A percentile compares a stretch with the other conserved stretches of the same genome.
Evolutionary conservation across 305 asterid genomes (phyloP).

Genomic region (Solanum hybrid): DNA sequence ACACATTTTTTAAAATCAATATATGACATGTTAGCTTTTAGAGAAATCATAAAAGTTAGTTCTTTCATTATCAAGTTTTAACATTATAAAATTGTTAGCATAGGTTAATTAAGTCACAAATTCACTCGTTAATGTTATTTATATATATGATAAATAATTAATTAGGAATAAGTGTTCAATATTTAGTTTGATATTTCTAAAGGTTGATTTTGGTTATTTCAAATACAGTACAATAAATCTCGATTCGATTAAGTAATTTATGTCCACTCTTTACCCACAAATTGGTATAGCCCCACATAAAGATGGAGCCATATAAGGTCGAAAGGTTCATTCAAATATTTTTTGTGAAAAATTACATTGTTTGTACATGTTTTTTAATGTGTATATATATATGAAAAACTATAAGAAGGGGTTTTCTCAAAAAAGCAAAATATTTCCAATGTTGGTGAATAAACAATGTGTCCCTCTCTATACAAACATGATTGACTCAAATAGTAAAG

Average conservation of each 20-base stretch:
- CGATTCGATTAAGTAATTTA: not conserved
- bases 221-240: fast-evolving
- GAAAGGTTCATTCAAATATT: not conserved
- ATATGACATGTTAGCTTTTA: not conserved
- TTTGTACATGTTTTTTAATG: fast-evolving
- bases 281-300: not conserved
- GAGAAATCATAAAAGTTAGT: not conserved
- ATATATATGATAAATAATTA: not conserved
- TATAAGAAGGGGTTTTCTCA: not conserved
- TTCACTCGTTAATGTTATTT: not conserved
- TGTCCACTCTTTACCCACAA: not conserved
- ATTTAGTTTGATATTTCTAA: not conserved
- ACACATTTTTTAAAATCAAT: not conserved
- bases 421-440: not conserved
- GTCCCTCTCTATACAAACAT: not conserved
- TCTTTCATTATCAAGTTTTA: not conserved
- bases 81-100: not conserved
- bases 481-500: not conserved
- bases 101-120: not conserved
- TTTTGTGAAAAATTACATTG: not conserved
- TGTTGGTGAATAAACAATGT: not conserved
- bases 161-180: not conserved
- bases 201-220: not conserved
- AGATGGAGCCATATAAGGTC: fast-evolving
- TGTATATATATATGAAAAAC: not conserved